These are phyloP conservation scores for Vaccinium corymbosum DNA, from an alignment of 148 eudicot genomes.

Conservation along the genomic window DNA sequence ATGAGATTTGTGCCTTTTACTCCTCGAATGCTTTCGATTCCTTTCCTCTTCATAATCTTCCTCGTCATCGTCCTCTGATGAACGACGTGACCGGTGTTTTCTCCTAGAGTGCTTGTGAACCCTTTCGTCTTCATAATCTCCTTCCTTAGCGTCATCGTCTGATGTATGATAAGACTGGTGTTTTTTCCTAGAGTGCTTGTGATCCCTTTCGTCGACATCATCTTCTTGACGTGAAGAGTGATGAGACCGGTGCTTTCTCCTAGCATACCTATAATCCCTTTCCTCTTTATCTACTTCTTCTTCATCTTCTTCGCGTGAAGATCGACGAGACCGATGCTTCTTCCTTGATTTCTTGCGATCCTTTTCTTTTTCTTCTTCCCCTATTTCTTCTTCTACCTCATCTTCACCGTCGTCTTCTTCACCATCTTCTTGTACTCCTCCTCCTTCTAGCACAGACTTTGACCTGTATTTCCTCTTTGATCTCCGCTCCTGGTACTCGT, in stretches of 20 bases:
- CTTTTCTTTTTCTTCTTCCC: conserved; percentile 5
- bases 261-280: background rate
- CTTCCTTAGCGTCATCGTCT: conserved; percentile 22
- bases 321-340: conserved; percentile 12
- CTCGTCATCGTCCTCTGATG: conserved; percentile 25
- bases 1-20: conserved; percentile 55
- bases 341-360: conserved; percentile 6
- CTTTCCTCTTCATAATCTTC: conserved; percentile 30
- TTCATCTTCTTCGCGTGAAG: conserved; percentile 4
- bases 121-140: conserved; percentile 31
- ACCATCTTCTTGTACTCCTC: background rate
- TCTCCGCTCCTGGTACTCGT: conserved; percentile 37
- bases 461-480: conserved; percentile 58
- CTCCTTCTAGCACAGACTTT: conserved; percentile 40
- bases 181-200: background rate
- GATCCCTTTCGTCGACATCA: background rate
- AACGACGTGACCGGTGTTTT: conserved; percentile 44
- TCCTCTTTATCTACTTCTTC: conserved; percentile 5
- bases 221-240: background rate
- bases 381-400: background rate
- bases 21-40: conserved; percentile 38
- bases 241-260: conserved; percentile 9
- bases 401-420: background rate
- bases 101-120: conserved; percentile 38
- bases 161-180: conserved; percentile 3